Percentiles rank a stretch among this genome's conserved stretches.
Evolutionary conservation across 768 basidiomycete species (phyloP).

Genomic region (Tulasnella sp.): DNA sequence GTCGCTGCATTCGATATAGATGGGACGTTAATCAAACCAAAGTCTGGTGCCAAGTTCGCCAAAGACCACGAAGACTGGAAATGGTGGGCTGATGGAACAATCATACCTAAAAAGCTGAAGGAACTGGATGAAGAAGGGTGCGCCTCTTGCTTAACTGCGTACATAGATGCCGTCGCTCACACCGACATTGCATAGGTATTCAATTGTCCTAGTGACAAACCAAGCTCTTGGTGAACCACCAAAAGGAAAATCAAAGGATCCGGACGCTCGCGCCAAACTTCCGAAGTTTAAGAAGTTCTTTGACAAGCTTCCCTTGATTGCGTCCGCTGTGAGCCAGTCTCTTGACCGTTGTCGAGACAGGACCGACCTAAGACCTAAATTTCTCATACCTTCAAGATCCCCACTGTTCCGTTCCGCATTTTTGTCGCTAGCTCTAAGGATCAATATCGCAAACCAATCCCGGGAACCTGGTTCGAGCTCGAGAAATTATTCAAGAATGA

Average conservation of each 20-base stretch:
- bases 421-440: conserved; percentile 76
- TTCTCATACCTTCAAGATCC: conserved; percentile 47
- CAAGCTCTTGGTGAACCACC: conserved; percentile 50
- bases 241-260: conserved; percentile 8
- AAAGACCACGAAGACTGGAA: conserved; percentile 51
- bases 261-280: conserved; percentile 35
- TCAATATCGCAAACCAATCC: conserved; percentile 78
- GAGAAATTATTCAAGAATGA: conserved; percentile 57
- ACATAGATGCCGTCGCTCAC: neutral
- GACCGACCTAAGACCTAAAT: neutral
- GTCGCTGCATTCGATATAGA: conserved; percentile 84
- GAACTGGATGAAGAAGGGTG: conserved; percentile 60
- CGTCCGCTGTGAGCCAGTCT: conserved; percentile 41
- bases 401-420: conserved; percentile 67
- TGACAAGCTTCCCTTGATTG: conserved; percentile 67
- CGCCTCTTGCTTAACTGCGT: conserved; percentile 32
- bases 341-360: neutral
- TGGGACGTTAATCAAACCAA: conserved; percentile 66
- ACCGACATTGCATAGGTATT: conserved; percentile 46
- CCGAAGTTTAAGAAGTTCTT: conserved; percentile 62
- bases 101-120: conserved; percentile 58
- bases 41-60: conserved; percentile 45
- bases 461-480: conserved; percentile 79
- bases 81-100: conserved; percentile 57
- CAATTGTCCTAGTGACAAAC: conserved; percentile 77